Conservation (phyloP, 1,284 basidiomycete genomes). For the Malassezia sympodialis region DNA sequence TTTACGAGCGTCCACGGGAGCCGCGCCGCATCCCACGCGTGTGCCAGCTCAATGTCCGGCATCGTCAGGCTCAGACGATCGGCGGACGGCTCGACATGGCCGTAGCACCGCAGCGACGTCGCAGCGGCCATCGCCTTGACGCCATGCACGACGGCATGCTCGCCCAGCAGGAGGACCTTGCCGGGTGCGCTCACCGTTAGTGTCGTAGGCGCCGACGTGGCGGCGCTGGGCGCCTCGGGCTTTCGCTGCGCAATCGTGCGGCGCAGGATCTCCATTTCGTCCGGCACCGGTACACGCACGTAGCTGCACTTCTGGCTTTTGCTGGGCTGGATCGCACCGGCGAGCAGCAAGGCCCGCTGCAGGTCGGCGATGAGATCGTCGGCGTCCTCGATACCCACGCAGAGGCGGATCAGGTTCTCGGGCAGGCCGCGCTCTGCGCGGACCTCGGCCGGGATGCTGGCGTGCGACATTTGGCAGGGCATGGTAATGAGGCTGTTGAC, state of each 20-base stretch:
- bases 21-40: slow-evolving; percentile 66
- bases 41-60: slow-evolving; percentile 68
- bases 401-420: slow-evolving; percentile 93
- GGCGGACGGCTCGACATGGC: slow-evolving; percentile 68
- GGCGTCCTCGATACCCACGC: slow-evolving; percentile 94
- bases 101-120: slow-evolving; percentile 90
- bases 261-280: slow-evolving; percentile 17
- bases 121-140: slow-evolving; percentile 90
- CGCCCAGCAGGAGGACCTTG: slow-evolving; percentile 95
- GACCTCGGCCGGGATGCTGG: slow-evolving; percentile 86
- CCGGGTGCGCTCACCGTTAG: slow-evolving; percentile 60
- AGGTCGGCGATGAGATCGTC: slow-evolving; percentile 88
- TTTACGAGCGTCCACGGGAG: slow-evolving; percentile 62
- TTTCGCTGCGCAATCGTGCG: not conserved
- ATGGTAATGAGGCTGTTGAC: slow-evolving; percentile 98
- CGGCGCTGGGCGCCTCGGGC: not conserved
- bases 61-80: slow-evolving; percentile 67
- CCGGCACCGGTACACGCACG: slow-evolving; percentile 19
- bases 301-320: slow-evolving; percentile 10
- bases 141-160: slow-evolving; percentile 97
- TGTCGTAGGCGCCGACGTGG: slow-evolving; percentile 23
- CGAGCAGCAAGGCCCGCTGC: slow-evolving; percentile 77
- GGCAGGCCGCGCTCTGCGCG: slow-evolving; percentile 87
- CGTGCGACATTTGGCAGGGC: slow-evolving; percentile 99
- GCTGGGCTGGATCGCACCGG: slow-evolving; percentile 63